phyloP scores from a whole-genome alignment of 1,284 basidiomycete species.

The Fomitopsis betulina region DNA sequence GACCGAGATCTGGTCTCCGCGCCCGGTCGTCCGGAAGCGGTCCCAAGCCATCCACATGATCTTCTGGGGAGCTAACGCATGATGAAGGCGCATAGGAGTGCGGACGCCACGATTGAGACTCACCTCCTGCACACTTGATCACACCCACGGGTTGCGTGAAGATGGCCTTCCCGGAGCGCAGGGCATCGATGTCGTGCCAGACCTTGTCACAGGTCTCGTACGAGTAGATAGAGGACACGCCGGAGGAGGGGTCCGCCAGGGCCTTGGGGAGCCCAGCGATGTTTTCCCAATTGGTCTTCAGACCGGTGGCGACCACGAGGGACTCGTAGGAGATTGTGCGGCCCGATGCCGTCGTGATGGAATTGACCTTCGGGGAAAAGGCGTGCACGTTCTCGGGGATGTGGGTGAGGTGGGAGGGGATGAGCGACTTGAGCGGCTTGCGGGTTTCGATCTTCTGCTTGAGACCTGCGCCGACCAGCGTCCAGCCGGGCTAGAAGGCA shows the following conservation, averaged over 20 bases:
- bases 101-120: constrained; percentile 9
- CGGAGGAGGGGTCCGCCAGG: constrained; percentile 69
- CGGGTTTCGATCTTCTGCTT: constrained; percentile 66
- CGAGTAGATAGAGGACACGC: constrained; percentile 94
- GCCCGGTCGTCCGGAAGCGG: constrained; percentile 54
- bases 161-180: constrained; percentile 80
- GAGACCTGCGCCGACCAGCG: constrained; percentile 88
- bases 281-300: constrained; percentile 81
- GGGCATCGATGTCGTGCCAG: constrained; percentile 75
- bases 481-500: constrained; percentile 49
- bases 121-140: constrained; percentile 93
- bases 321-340: constrained; percentile 79
- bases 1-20: constrained; percentile 59
- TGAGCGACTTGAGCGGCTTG: constrained; percentile 61
- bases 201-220: constrained; percentile 86
- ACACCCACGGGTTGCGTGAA: constrained; percentile 97
- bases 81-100: neutral
- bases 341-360: constrained; percentile 70
- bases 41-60: constrained; percentile 97
- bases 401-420: constrained; percentile 72
- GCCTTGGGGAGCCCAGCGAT: constrained; percentile 81
- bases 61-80: constrained; percentile 74
- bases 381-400: constrained; percentile 72
- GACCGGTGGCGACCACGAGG: constrained; percentile 85
- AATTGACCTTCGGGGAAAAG: constrained; percentile 76